These are phyloP conservation scores for Botryotinia calthae DNA, from an alignment of 2,329 filamentous ascomycete genomes.

Conservation along the genomic window DNA sequence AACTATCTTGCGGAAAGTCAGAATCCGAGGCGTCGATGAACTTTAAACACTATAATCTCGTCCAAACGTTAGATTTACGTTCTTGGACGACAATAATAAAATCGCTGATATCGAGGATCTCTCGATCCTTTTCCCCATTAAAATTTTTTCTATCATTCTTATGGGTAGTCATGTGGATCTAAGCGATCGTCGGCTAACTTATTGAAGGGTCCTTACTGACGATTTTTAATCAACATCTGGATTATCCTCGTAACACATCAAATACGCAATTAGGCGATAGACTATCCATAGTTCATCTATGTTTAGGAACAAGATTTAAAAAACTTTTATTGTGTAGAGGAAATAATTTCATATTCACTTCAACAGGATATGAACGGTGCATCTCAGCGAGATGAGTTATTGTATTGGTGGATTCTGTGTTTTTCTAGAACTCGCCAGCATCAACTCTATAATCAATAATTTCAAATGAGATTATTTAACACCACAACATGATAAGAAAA, in stretches of 20 bases:
- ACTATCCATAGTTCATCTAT: not conserved
- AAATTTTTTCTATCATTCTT: not conserved
- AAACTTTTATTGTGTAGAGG: too few species aligned
- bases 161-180: not conserved
- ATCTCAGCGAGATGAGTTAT: not conserved
- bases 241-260: not conserved
- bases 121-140: not conserved
- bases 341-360: not conserved
- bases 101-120: not conserved
- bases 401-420: not conserved
- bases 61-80: not conserved
- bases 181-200: not conserved
- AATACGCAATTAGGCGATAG: not conserved
- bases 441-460: not conserved
- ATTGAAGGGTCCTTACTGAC: not conserved
- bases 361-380: not conserved
- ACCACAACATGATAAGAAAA: not conserved
- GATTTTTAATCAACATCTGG: not conserved
- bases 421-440: not conserved
- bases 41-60: not conserved
- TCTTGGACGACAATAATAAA: not conserved
- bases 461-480: not conserved
- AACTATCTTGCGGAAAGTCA: not conserved
- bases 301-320: not conserved
- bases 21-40: not conserved